Conservation (phyloP, 495 filamentous ascomycete species). For the Achaetomiella virescens region DNA sequence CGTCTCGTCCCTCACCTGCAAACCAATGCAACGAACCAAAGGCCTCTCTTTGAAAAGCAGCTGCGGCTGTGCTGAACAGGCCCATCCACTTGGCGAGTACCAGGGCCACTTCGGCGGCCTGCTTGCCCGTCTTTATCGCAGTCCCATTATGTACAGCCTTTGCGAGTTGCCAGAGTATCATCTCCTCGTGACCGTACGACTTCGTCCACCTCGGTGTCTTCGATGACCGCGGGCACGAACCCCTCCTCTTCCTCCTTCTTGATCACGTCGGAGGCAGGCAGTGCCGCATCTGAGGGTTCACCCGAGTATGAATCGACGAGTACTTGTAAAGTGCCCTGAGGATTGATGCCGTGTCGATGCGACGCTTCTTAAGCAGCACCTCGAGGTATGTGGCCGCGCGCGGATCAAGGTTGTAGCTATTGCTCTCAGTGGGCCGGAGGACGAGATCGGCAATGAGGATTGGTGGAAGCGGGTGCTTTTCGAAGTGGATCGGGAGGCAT, state of each 20-base stretch:
- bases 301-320: slow-evolving; percentile 43
- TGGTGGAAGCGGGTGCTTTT: slow-evolving; percentile 41
- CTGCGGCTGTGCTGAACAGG: slow-evolving; percentile 36
- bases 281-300: slow-evolving; percentile 10
- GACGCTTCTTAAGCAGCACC: slow-evolving; percentile 47
- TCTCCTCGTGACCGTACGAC: slow-evolving; percentile 44
- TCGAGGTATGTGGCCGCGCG: slow-evolving; percentile 59
- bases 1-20: slow-evolving; percentile 42
- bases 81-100: slow-evolving; percentile 40
- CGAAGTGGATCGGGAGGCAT: slow-evolving; percentile 33
- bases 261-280: slow-evolving; percentile 18
- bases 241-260: slow-evolving; percentile 11
- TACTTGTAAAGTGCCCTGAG: slow-evolving; percentile 54
- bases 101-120: slow-evolving; percentile 33
- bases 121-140: slow-evolving; percentile 28
- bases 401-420: slow-evolving; percentile 53
- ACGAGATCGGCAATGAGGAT: slow-evolving; percentile 52
- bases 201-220: slow-evolving; percentile 38
- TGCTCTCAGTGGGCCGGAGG: slow-evolving; percentile 44
- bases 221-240: slow-evolving; percentile 15
- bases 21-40: slow-evolving; percentile 32
- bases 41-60: slow-evolving; percentile 36
- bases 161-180: slow-evolving; percentile 47
- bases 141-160: slow-evolving; percentile 37
- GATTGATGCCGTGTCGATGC: slow-evolving; percentile 51